phyloP scores from a whole-genome alignment of 441 rosid species.

The Erodium moschatum region DNA sequence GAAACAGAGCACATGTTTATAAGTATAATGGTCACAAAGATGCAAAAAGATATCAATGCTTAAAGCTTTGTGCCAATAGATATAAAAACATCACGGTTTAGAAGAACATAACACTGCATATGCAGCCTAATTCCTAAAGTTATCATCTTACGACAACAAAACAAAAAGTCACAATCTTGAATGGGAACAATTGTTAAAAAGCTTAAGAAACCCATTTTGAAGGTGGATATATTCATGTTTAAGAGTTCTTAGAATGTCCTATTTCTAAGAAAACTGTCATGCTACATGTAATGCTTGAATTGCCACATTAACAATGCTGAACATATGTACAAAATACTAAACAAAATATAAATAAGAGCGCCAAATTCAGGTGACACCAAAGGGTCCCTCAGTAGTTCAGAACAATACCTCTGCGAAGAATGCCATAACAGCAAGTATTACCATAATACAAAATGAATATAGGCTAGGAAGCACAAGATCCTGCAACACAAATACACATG shows the following conservation, averaged over 20 bases:
- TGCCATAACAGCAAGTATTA: conserved; percentile 50
- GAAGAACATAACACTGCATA: neutral
- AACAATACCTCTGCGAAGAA: conserved; percentile 62
- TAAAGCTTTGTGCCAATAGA: neutral
- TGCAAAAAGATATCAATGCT: neutral
- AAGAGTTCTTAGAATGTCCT: no score
- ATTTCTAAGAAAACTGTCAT: neutral
- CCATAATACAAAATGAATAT: conserved; percentile 43
- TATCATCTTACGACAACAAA: neutral
- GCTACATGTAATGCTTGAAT: neutral
- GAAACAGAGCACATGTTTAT: conserved; percentile 17
- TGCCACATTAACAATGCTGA: neutral
- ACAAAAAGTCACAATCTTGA: neutral
- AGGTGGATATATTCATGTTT: neutral
- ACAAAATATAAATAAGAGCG: neutral
- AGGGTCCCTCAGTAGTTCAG: neutral
- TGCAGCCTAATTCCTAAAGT: neutral
- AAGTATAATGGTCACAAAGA: neutral
- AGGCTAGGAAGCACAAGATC: conserved; percentile 57
- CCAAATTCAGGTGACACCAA: neutral
- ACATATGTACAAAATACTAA: neutral
- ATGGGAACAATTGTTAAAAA: conserved; percentile 8
- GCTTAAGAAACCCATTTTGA: conserved; percentile 3
- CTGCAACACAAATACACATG: conserved; percentile 32
- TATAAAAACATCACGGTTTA: neutral